Evolutionary conservation across 2,329 filamentous ascomycete genomes (phyloP), one percentile per base, ranked within the genome.

Genomic region (Xylaria sp.): DNA sequence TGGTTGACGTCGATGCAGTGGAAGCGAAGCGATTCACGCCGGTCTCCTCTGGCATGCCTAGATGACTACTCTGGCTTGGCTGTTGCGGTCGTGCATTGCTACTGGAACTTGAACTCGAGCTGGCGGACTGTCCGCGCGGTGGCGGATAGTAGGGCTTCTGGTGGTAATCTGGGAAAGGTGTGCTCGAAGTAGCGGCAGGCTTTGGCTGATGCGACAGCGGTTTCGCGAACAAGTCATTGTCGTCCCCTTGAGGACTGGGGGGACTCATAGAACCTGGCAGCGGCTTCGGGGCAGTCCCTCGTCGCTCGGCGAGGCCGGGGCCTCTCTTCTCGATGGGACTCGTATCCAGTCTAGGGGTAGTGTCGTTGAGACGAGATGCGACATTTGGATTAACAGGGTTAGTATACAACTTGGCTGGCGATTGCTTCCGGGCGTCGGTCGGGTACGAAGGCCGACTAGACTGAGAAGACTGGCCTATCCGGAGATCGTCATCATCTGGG

Each of bases 1-100:
- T 97, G 0, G 94, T 99, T 1, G 92, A 96, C 10, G 87, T 96
- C 0, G 94, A 97, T 11, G 93, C 92, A 6, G 91, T 96, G 2
- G 93, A 97, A 9, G 82, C 80, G 65, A 86, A 85, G 50, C 85
- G 80, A 69, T 83, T 86, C 64, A 88, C 80, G 35, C 78, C 77
- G 54, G 68, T 76, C n/a, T 81, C 78, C 34, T 69, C 69, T n/a
- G 76, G 73, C 70, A 76, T 76, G 49, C 72, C 72, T 52, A 76
- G 71, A 39, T 69, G 65, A 59, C 67, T 74, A 39, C 73, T 71
- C 18, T 70, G 63, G 19, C 65, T 63, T 10, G 61, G 63, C 49
- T 68, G 68, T 54, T 57, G 58, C 19, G 67, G 70, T 57, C 68
- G 59, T 50, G 68, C 70, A 72, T 73, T 72, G 60, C 65, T 71